Conservation (phyloP, 2,329 filamentous ascomycete species). For the Xylaria sp. region DNA sequence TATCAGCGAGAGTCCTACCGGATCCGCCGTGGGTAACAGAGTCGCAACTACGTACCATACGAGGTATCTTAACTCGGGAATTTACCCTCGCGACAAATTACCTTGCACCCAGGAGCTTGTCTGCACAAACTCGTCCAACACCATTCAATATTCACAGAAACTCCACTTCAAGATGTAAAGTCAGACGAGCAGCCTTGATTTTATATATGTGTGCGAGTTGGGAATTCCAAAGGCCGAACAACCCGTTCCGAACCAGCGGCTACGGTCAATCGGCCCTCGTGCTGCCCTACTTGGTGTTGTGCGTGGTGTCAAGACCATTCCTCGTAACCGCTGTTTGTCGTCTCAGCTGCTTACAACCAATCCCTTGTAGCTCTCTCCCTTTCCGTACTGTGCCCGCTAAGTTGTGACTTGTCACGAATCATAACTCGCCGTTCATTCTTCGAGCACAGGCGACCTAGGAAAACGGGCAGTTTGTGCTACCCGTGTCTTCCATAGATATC, state of each 20-base stretch:
- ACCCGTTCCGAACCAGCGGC: neutral
- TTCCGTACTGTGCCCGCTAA: conserved; percentile 21
- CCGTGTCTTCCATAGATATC: conserved; percentile 6
- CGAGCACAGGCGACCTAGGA: conserved; percentile 14
- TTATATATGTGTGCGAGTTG: neutral
- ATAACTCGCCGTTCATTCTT: conserved; percentile 23
- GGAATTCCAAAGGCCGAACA: conserved; percentile 10
- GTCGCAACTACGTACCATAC: neutral
- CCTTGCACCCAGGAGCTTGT: neutral
- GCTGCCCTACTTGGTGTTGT: conserved; percentile 1
- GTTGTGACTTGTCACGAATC: conserved; percentile 31
- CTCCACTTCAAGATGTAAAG: neutral
- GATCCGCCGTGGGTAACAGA: neutral
- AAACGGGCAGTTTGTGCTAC: conserved; percentile 34
- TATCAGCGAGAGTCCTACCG: conserved; percentile 8
- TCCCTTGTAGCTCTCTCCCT: conserved; percentile 27
- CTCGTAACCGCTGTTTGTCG: conserved; percentile 29
- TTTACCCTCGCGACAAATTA: neutral
- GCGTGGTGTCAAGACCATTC: conserved; percentile 24
- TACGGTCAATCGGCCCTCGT: neutral
- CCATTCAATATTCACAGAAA: neutral
- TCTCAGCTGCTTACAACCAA: conserved; percentile 28
- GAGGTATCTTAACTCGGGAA: neutral
- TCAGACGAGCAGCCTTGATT: neutral
- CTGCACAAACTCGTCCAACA: neutral